Base-by-base conservation (phyloP, 1,284 basidiomycete genomes). In the Leccinum subatratum region DNA sequence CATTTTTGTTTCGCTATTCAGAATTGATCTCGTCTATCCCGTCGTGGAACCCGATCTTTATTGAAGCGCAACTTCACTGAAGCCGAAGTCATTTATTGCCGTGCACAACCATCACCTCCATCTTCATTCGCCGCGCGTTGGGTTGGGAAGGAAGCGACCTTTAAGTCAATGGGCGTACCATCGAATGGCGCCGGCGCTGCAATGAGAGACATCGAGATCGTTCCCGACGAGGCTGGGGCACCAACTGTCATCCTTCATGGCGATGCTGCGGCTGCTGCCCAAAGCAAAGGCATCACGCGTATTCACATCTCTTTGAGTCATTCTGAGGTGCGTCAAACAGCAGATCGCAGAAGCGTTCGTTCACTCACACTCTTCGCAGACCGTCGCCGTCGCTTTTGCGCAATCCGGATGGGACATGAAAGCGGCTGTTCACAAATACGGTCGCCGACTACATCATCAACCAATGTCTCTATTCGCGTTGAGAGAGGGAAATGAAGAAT, bases 81-180 rank as follows among this genome's bases (percentile, higher is more conserved):
- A 14, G 88, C 85, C 30, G 96, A 99, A 82, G 86, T 91, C 72
- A 80, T 84, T 16, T 98, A 98, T 83, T 98, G 96, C 81, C 83
- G 82, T 64, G 74, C 86, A n/a, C 95, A 98, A 74, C 90, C 97
- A 0, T 92, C 94, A 68, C 89, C 93, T 20, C 80, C 86, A 1
- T 92, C 96, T 4, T 98, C 96, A 9, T 96, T 97, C 77, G 95
- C 96, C 48, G 96, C 93, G 63, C 92, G 96, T 70, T 99, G 97
- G 95, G 93, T 89, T 61, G 96, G 95, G 62, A 99, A 98, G 79
- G 97, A 99, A 79, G 96, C 96, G 12, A 92, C 96, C 63, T 98
- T 99, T 89, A 99, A 99, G 82, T 93, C 95, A n/a, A 86, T 99
- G 16, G 92, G 93, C 39, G 91, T 96, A 54, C 82, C 89, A 22